phyloP scores from a whole-genome alignment of 495 filamentous ascomycete species.

The Aspergillus cristatus region DNA sequence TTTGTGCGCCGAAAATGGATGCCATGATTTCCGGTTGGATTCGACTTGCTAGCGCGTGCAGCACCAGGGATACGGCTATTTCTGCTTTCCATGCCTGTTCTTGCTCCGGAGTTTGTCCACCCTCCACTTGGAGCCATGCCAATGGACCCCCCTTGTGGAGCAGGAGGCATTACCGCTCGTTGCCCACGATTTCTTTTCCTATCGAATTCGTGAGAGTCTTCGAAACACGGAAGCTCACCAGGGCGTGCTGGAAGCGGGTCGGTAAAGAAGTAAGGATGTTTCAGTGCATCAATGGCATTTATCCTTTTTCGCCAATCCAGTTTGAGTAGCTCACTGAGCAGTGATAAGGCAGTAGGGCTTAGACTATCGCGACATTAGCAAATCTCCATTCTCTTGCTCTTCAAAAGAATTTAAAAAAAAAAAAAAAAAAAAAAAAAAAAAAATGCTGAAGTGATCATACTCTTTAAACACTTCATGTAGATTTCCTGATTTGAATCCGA shows the following conservation, averaged over 20 bases:
- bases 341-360: slow-evolving; percentile 58
- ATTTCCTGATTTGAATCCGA: slow-evolving; percentile 53
- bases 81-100: slow-evolving; percentile 18
- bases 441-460: slow-evolving; percentile 21
- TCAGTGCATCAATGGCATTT: slow-evolving; percentile 88
- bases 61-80: slow-evolving; percentile 27
- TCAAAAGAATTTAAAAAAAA: background rate
- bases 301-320: slow-evolving; percentile 83
- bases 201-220: slow-evolving; percentile 94
- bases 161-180: slow-evolving; percentile 70
- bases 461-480: slow-evolving; percentile 64
- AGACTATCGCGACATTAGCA: slow-evolving; percentile 18
- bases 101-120: slow-evolving; percentile 32
- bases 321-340: slow-evolving; percentile 73
- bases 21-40: slow-evolving; percentile 14
- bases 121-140: slow-evolving; percentile 64
- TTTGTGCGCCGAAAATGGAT: slow-evolving; percentile 15
- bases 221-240: slow-evolving; percentile 75
- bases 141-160: slow-evolving; percentile 79
- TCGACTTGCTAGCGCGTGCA: slow-evolving; percentile 18
- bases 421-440: background rate
- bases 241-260: slow-evolving; percentile 70
- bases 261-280: slow-evolving; percentile 83
- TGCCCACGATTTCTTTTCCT: slow-evolving; percentile 77
- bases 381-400: background rate